Percentiles rank a stretch among this genome's conserved stretches.
Evolutionary conservation across 2,329 filamentous ascomycete genomes (phyloP).

Genomic region (Colletotrichum gloeosporioides): DNA sequence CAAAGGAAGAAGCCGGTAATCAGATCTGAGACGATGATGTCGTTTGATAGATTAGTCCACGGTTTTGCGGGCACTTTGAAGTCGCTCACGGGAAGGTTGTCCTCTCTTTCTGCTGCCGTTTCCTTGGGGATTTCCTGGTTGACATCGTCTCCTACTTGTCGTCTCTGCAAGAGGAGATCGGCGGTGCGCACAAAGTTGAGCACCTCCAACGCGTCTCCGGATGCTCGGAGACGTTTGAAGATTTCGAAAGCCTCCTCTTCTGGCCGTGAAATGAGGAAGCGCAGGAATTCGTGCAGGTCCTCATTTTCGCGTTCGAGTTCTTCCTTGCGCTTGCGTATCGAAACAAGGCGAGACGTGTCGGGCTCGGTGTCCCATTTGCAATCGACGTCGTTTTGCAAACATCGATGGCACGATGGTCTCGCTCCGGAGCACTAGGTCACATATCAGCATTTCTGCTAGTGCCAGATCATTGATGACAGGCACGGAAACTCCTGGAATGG

Average conservation of each 20-base stretch:
- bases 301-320: constrained; percentile 11
- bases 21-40: background rate
- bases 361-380: constrained; percentile 6
- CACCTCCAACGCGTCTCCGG: background rate
- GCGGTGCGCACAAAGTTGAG: background rate
- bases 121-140: background rate
- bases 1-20: background rate
- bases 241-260: background rate
- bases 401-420: background rate
- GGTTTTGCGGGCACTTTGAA: background rate
- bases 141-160: background rate
- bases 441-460: too few species aligned
- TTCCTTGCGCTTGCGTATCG: background rate
- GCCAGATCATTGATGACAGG: too few species aligned
- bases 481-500: too few species aligned
- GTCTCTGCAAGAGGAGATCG: background rate
- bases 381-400: background rate
- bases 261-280: background rate
- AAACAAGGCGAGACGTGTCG: background rate
- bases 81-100: background rate
- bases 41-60: background rate
- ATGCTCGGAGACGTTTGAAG: background rate
- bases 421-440: background rate
- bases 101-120: background rate
- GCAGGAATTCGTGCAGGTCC: background rate